These are phyloP conservation scores for Penicillium corylophilum DNA, from an alignment of 2,329 filamentous ascomycete genomes.

Conservation along the genomic window DNA sequence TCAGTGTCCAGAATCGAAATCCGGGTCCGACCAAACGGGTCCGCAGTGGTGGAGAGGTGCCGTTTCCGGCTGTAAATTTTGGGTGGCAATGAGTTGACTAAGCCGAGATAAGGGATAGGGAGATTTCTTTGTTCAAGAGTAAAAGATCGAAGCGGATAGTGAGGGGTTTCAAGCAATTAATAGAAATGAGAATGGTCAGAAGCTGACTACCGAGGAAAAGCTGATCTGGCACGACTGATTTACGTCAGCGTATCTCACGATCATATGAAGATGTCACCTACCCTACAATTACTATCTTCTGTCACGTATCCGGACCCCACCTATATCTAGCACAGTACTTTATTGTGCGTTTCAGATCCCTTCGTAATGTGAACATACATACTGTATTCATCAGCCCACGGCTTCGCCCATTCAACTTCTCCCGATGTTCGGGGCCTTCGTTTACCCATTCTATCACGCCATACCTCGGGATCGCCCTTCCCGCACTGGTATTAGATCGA, in stretches of 20 bases:
- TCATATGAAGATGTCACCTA: slow-evolving; percentile 10
- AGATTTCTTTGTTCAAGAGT: background rate
- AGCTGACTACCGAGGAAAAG: background rate
- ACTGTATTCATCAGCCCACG: background rate
- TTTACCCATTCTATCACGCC: slow-evolving; percentile 22
- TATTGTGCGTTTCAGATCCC: background rate
- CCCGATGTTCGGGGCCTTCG: slow-evolving; percentile 1
- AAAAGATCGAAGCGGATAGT: background rate
- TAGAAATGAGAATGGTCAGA: background rate
- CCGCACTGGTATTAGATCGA: slow-evolving; percentile 13
- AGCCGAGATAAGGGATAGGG: slow-evolving; percentile 8
- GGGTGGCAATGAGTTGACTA: slow-evolving; percentile 29
- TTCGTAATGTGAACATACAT: no score
- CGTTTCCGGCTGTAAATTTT: slow-evolving; percentile 29
- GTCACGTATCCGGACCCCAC: background rate
- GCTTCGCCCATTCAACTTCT: background rate
- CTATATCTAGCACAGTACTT: background rate
- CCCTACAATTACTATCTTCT: background rate
- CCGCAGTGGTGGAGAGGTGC: slow-evolving; percentile 24
- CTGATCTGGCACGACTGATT: slow-evolving; percentile 9
- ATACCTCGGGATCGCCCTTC: slow-evolving; percentile 22
- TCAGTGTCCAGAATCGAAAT: slow-evolving; percentile 46
- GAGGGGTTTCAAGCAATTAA: background rate
- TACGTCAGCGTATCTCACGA: slow-evolving; percentile 19
- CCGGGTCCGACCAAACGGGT: slow-evolving; percentile 46